Evolutionary conservation across 257 asterid species (phyloP), one percentile per base, ranked within the genome.

Genomic region (Nicotiana paniculata): DNA sequence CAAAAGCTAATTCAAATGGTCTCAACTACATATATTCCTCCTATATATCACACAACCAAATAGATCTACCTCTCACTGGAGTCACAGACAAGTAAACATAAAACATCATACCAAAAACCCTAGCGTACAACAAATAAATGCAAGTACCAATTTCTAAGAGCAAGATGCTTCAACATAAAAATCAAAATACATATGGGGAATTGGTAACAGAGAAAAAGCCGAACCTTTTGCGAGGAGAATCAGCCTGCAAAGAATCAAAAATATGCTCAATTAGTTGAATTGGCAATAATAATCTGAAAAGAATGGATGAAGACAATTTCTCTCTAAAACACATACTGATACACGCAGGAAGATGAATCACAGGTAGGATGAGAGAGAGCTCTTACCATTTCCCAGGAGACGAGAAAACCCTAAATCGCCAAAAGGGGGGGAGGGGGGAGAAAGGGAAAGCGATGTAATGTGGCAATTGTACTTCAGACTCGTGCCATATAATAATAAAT

Each of bases 201-300:
- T 58, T 9, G 18, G n/a, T 28, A 58, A 30, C 6, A 28, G 21
- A 18, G 26, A 37, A 5, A 80, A 35, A 66, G 13, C 11, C 76
- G 10, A 28, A 81, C 83, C 83, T 66, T 66, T 30, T 68, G 77
- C 78, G 83, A 30, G 83, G 83, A 81, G 78, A 81, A 81, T 81
- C 77, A 30, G 55, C 83, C 83, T 80, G 83, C 66, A 24, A 48
- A 65, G 28, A 64, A 64, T 46, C 37, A 21, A 18, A 21, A 12
- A 26, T 11, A 64, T 21, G 33, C 28, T 46, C 54, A 30, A 80
- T 65, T 57, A 46, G 21, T 46, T 57, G 54, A 39, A 33, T 43
- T 8, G 51, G 51, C 12, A 43, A 43, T 10, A 26, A 80, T 39
- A 80, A 21, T 53, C 17, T 64, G 28, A 26, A n/a, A 53, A 30